Evolutionary conservation across 495 filamentous ascomycete species (phyloP).

Genomic region (Penicillium dipodomyicola): DNA sequence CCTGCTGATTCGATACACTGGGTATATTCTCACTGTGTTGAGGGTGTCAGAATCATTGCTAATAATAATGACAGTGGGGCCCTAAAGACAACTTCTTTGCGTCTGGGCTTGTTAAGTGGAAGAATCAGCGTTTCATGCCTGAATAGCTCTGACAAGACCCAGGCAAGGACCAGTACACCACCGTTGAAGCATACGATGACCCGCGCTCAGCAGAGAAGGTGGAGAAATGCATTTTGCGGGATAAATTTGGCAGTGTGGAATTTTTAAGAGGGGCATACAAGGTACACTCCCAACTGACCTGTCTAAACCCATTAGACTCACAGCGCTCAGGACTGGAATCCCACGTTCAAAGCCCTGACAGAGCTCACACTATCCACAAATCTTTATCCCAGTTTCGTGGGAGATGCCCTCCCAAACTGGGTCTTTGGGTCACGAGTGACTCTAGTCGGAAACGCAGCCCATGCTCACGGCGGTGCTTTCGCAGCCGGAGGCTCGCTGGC

Average conservation of each 20-base stretch:
- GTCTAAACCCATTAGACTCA: neutral
- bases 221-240: slow-evolving; percentile 41
- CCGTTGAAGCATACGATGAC: slow-evolving; percentile 47
- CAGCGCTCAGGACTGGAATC: slow-evolving; percentile 41
- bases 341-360: slow-evolving; percentile 38
- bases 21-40: slow-evolving; percentile 17
- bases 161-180: slow-evolving; percentile 43
- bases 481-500: slow-evolving; percentile 53
- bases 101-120: slow-evolving; percentile 39
- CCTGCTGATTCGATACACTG: slow-evolving; percentile 48
- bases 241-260: slow-evolving; percentile 38
- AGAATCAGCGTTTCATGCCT: neutral
- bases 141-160: slow-evolving; percentile 9
- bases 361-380: slow-evolving; percentile 43
- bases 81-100: slow-evolving; percentile 48
- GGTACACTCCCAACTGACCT: slow-evolving; percentile 6
- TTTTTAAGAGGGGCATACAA: slow-evolving; percentile 39
- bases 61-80: slow-evolving; percentile 34
- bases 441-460: slow-evolving; percentile 48
- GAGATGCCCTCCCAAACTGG: slow-evolving; percentile 41
- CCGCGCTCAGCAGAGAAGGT: slow-evolving; percentile 35
- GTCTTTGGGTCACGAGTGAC: slow-evolving; percentile 39
- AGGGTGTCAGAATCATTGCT: neutral
- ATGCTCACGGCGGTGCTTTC: slow-evolving; percentile 51
- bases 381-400: slow-evolving; percentile 46